Percentiles rank a stretch among this genome's conserved stretches.
Evolutionary conservation across 2,329 filamentous ascomycete species (phyloP).

Genomic region (Pestalotiopsis sp.): DNA sequence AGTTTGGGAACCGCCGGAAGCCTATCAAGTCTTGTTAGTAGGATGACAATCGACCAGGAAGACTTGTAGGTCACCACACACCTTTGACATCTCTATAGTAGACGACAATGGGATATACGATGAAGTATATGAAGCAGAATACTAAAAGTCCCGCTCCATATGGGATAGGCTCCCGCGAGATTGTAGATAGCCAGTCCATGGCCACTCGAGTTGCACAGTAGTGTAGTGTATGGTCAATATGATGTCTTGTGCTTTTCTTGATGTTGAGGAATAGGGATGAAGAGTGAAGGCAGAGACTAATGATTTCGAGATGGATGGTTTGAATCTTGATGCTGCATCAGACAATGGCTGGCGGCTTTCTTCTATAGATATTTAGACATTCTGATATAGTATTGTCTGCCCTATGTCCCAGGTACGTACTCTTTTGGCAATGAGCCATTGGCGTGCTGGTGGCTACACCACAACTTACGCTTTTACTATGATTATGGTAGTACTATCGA

Average conservation of each 20-base stretch:
- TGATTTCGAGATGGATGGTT: not conserved
- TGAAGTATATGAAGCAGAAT: conserved; percentile 33
- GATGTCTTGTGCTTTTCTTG: not conserved
- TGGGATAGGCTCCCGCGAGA: conserved; percentile 7
- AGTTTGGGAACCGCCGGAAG: conserved; percentile 48
- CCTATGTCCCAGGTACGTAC: not conserved
- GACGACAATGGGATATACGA: conserved; percentile 40
- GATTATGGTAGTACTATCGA: not conserved
- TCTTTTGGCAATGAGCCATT: not conserved
- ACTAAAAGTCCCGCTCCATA: conserved; percentile 15
- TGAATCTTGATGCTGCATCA: not conserved
- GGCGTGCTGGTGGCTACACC: not conserved
- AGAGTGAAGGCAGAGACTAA: not conserved
- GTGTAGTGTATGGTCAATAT: no score
- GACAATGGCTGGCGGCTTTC: not conserved
- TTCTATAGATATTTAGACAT: not conserved
- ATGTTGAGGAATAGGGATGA: not conserved
- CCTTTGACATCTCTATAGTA: conserved; percentile 49
- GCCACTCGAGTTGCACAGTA: not conserved
- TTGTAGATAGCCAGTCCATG: not conserved
- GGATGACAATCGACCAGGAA: no score
- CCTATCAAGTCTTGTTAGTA: conserved; percentile 22
- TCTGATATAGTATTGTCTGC: not conserved
- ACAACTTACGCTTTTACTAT: not conserved
- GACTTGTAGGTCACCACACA: not conserved